Base-by-base conservation (phyloP, 2,329 filamentous ascomycete species). In the Paracoccidioides brasiliensis region DNA sequence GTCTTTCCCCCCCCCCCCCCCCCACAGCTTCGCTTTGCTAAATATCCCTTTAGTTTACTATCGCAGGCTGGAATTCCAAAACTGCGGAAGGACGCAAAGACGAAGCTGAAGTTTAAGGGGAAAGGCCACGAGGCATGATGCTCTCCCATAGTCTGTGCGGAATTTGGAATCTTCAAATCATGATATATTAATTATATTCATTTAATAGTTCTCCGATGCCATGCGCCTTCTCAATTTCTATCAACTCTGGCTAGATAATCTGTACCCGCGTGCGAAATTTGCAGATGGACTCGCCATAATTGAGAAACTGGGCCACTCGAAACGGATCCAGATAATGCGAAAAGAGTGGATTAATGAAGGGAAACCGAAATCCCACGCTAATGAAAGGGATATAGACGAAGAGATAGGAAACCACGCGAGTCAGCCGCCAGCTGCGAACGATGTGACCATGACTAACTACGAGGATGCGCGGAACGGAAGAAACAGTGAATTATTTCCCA, bases 261-360 rank as follows among this genome's bases (percentile, higher is more conserved):
- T 98, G 10, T 98, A 90, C 66, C 93, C 93, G 10, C 90, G 94
- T 66, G 93, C 91, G 4, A 91, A 90, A 65, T 98, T 98, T 65
- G 80, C 87, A 50, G 93, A 98, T 65, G 93, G 87, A 2, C 75
- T 97, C 5, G 75, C 79, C 42, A 95, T 97, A 76, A 88, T 97
- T 2, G 93, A 98, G 69, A 96, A 95, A 71, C 78, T 89, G 0
- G 93, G 93, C 1, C 93, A 96, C 70, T 88, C 85, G 63, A 90
- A 87, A 67, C 77, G 78, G 12, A 79, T 97, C 67, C 81, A 87
- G 60, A 79, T 81, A 37, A 85, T 85, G 72, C 79, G 91, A 58
- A 81, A 81, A 67, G 83, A 86, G 59, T 95, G 89, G 86, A 91
- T 97, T 61, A 81, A 91, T 56, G 87, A 94, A 67, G 76, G 74